Conservation (phyloP, 306 rosid species). For the Cucurbita ficifolia region DNA sequence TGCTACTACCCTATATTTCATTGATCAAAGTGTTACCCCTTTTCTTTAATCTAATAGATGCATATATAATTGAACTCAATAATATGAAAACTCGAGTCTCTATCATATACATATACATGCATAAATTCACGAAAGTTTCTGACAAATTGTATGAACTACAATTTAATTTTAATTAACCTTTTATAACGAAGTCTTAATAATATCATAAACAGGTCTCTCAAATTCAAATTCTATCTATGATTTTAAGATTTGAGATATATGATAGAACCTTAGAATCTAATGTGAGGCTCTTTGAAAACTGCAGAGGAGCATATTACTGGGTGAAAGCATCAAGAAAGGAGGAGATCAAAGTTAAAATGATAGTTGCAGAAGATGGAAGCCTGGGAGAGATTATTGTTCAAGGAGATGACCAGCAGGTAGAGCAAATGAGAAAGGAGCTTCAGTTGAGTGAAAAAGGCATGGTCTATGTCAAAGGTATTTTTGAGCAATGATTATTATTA, state of each 20-base stretch:
- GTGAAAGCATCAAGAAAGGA: slow-evolving; percentile 66
- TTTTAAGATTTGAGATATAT: too few relatives aligned
- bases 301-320: slow-evolving; percentile 81
- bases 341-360: slow-evolving; percentile 65
- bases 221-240: background rate
- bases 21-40: too few relatives aligned
- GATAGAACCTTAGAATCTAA: too few relatives aligned
- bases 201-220: background rate
- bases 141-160: background rate
- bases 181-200: background rate
- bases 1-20: too few relatives aligned
- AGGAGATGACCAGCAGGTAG: slow-evolving; percentile 87
- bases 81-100: too few relatives aligned
- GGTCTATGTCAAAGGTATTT: slow-evolving; percentile 68
- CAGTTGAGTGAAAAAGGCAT: slow-evolving; percentile 61
- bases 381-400: slow-evolving; percentile 51
- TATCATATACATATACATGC: too few relatives aligned
- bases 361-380: slow-evolving; percentile 35
- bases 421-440: slow-evolving; percentile 69
- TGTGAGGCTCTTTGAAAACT: background rate
- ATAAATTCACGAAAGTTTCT: too few relatives aligned
- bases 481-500: slow-evolving; percentile 19
- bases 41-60: too few relatives aligned
- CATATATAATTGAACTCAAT: too few relatives aligned
- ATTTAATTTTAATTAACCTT: background rate